Evolutionary conservation across 768 basidiomycete species (phyloP).

Genomic region (Mycena venus): DNA sequence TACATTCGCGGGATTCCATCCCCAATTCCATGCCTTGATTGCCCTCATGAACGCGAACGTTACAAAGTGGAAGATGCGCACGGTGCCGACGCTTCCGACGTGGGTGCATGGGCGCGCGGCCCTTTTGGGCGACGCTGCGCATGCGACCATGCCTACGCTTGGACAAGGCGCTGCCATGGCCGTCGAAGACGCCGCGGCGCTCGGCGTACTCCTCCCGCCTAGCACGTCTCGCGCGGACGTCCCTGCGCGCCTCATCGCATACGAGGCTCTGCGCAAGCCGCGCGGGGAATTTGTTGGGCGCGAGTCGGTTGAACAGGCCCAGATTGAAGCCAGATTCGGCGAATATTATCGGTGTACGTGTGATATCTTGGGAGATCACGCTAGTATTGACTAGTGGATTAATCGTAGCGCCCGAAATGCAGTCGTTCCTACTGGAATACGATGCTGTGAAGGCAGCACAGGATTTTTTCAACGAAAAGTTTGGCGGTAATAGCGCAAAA

Average conservation of each 20-base stretch:
- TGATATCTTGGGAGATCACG: no score
- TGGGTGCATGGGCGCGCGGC: conserved; percentile 25
- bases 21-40: conserved; percentile 2
- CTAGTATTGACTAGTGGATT: no score
- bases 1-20: neutral
- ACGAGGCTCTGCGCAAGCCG: conserved; percentile 8
- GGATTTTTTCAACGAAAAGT: no score
- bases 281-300: conserved; percentile 1
- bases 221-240: conserved; percentile 8
- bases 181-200: conserved; percentile 34
- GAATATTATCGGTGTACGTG: no score
- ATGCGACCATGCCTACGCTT: conserved; percentile 39
- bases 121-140: conserved; percentile 33
- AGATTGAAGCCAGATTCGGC: no score
- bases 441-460: no score
- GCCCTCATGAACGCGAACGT: neutral
- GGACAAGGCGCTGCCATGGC: conserved; percentile 42
- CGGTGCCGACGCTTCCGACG: conserved; percentile 6
- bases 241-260: conserved; percentile 1
- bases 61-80: conserved; percentile 18
- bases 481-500: no score
- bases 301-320: conserved; percentile 14
- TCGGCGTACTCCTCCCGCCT: neutral
- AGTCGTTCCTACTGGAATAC: no score
- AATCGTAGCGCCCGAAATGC: no score